Evolutionary conservation across 2,329 filamentous ascomycete species (phyloP), one percentile per base, ranked within the genome.

Genomic region (Fusarium drepaniforme): DNA sequence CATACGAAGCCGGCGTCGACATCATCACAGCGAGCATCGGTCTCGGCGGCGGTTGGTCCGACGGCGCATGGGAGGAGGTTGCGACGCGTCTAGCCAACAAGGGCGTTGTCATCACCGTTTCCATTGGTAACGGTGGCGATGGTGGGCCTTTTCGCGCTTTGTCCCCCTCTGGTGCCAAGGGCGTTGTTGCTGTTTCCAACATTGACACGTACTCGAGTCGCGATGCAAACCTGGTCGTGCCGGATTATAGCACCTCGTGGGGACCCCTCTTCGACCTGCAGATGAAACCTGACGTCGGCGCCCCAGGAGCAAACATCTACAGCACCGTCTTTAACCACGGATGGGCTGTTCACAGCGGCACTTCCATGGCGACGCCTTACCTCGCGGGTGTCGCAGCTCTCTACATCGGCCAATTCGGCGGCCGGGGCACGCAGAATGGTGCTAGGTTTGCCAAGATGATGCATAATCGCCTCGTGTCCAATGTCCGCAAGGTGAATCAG

Each of bases 181-280:
- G 38, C 11, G 38, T 51, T 9, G 7, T 64, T 35, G 60, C 64
- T 49, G 58, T 67, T 18, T n/a, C 35, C 37, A 57, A 42, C 12
- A 40, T 59, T 5, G 16, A 38, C 16, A 38, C 35, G 1, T 15
- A 59, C 37, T 83, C 83, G 71, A 75, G 79, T 37, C 74, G 79
- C 58, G 77, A 80, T 21, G 30, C 77, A 3, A 15, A 42, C 18
- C 8, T 42, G 12, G 21, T 30, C 49, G 12, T 56, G 5, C 49
- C 46, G 8, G 62, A 57, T 11, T 33, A 15, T n/a, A 51, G 8
- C 44, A 64, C 60, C 15, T 46, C 42, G 7, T 65, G 51, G 62
- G 62, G 62, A 2, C 49, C 49, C 6, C 28, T 60, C 8, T 30
- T 30, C 21, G 37, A 42, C 21, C 60, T 67, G 5, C 37, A 30